These are phyloP conservation scores for Trichosporon coremiiforme DNA, from an alignment of 1,284 basidiomycete species.

Conservation along the genomic window DNA sequence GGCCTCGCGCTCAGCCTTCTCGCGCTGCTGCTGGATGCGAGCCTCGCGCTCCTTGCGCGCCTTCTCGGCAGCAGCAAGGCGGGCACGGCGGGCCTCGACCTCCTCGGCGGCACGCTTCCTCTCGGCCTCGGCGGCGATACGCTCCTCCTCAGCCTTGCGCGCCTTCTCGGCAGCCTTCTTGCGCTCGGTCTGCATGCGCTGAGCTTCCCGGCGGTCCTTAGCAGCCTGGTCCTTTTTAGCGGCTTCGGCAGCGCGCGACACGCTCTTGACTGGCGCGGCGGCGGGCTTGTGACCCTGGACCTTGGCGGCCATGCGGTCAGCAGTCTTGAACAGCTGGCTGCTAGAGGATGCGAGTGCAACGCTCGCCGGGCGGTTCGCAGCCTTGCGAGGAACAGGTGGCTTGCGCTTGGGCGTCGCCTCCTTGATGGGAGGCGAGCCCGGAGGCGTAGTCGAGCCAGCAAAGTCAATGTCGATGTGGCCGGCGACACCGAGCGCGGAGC, in stretches of 20 bases:
- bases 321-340: slow-evolving; percentile 39
- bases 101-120: slow-evolving; percentile 56
- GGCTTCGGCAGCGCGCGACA: slow-evolving; percentile 76
- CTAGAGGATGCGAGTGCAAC: slow-evolving; percentile 15
- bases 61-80: slow-evolving; percentile 47
- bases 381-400: neutral
- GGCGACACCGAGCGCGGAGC: slow-evolving; percentile 28
- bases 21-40: slow-evolving; percentile 33
- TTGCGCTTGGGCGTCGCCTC: slow-evolving; percentile 24
- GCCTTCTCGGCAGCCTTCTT: slow-evolving; percentile 70
- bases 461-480: slow-evolving; percentile 26
- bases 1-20: slow-evolving; percentile 50
- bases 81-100: slow-evolving; percentile 67
- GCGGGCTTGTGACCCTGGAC: slow-evolving; percentile 52
- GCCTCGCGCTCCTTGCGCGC: slow-evolving; percentile 48
- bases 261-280: slow-evolving; percentile 66
- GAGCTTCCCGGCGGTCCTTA: slow-evolving; percentile 71
- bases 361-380: neutral
- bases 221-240: slow-evolving; percentile 95
- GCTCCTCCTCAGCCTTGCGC: slow-evolving; percentile 77
- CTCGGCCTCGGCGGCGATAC: slow-evolving; percentile 61
- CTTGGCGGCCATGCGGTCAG: slow-evolving; percentile 50
- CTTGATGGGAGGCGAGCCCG: slow-evolving; percentile 23
- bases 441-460: slow-evolving; percentile 23
- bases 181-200: slow-evolving; percentile 76